Evolutionary conservation across 768 basidiomycete genomes (phyloP), one percentile per base, ranked within the genome.

Genomic region (Solioccasus polychromus): DNA sequence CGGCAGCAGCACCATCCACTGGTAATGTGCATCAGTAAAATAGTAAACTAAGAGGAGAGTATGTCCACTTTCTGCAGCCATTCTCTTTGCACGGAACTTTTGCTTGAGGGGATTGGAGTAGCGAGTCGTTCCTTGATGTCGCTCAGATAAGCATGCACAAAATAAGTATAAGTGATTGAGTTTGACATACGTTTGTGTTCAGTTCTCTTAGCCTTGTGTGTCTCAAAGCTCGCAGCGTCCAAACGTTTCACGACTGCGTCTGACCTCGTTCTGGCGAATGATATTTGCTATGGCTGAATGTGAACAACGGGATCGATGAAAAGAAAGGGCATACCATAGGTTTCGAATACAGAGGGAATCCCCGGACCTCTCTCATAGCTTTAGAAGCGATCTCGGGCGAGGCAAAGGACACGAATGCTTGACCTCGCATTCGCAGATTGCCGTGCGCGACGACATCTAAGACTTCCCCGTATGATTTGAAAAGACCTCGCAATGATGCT

Each of bases 401-500:
- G 45, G 77, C 76, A 66, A 99, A 96, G 29, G 90, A 92, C 29
- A 99, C 91, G 62, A 99, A 99, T 4, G 96, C 96, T 70, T 99
- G 96, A 14, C 96, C 96, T 30, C 96, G 79, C 96, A 99, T 99
- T 30, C 96, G 83, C 49, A 99, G 69, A 72, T 96, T 98, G 42
- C 75, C 70, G 66, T 99, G 96, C 9, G 94, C 93, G 17, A 93
- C 88, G n/a, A 99, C 92, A 61, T 95, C 92, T 22, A 97, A 69
- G 15, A 99, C 88, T 51, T 89, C 85, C 11, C 93, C 92, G 59
- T 97, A 99, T 12, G 85, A 78, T 66, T 92, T 92, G 77, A 99
- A 98, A 24, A 99, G 75, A 26, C 86, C 86, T 11, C 80, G 77
- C 36, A 99, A 71, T 4, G 92, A 91, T 42, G 89, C 73, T 68